Percentiles rank a stretch among this genome's conserved stretches.
phyloP scores from a whole-genome alignment of 176 grass and related monocot species.

The Oryza glumipatula region DNA sequence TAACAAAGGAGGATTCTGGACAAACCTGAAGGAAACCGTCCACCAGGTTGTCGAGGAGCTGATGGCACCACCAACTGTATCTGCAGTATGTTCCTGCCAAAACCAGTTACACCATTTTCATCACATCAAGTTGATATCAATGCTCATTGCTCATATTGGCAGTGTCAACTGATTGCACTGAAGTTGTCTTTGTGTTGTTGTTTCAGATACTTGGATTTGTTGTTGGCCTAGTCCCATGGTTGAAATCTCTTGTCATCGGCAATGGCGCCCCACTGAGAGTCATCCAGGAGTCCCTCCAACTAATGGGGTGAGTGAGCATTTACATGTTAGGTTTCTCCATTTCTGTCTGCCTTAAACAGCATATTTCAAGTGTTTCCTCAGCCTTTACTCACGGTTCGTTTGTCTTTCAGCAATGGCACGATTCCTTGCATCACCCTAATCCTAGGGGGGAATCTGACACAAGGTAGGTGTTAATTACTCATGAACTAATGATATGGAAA shows the following conservation, averaged over 20 bases:
- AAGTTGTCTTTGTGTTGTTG: background rate
- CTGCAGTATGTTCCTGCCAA: slow-evolving; percentile 51
- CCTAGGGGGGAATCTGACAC: slow-evolving; percentile 84
- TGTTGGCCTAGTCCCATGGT: slow-evolving; percentile 66
- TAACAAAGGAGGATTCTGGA: slow-evolving; percentile 54
- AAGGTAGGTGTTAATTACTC: slow-evolving; percentile 41
- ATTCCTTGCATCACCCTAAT: slow-evolving; percentile 92
- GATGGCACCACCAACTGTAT: slow-evolving; percentile 78
- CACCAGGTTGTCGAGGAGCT: slow-evolving; percentile 66
- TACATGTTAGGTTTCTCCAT: background rate
- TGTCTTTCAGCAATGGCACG: slow-evolving; percentile 62
- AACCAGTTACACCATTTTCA: background rate
- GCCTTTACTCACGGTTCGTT: background rate
- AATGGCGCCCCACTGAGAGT: slow-evolving; percentile 52
- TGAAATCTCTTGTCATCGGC: slow-evolving; percentile 66
- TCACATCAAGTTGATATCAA: background rate
- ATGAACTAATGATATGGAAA: too few relatives aligned
- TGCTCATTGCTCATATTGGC: background rate
- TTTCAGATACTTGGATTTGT: slow-evolving; percentile 69
- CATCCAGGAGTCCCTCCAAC: slow-evolving; percentile 63
- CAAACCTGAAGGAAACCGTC: slow-evolving; percentile 58
- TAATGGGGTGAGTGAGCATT: slow-evolving; percentile 64
- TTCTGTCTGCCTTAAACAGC: background rate
- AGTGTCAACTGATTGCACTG: background rate
- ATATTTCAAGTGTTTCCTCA: background rate